Conservation (phyloP, 805 yeast genomes). For the Sporopachydermia quercuum region DNA sequence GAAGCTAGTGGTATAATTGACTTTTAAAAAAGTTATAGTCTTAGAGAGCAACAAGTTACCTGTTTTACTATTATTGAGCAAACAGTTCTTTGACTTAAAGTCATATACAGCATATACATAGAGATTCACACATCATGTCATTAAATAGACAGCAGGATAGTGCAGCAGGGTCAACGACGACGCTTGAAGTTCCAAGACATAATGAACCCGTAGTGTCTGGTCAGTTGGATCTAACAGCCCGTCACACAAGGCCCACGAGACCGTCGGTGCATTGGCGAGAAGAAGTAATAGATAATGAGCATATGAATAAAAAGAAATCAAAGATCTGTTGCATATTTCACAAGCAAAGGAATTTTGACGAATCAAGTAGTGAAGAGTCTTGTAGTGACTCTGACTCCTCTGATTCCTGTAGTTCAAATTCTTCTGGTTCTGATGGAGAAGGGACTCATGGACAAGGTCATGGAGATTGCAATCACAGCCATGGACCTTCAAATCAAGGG, state of each 20-base stretch:
- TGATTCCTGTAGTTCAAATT: conserved; percentile 26
- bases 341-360: conserved; percentile 22
- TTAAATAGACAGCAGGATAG: neutral
- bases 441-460: conserved; percentile 10
- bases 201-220: neutral
- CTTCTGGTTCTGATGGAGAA: conserved; percentile 18
- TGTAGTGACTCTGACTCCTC: conserved; percentile 15
- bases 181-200: neutral
- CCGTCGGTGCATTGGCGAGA: conserved; percentile 70
- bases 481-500: too few species aligned
- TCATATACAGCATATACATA: too few species aligned
- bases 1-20: too few species aligned
- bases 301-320: conserved; percentile 76
- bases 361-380: conserved; percentile 18
- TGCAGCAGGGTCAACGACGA: neutral
- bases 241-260: conserved; percentile 12
- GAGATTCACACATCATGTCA: too few species aligned
- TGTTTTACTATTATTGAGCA: too few species aligned
- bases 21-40: too few species aligned
- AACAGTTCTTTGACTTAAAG: too few species aligned
- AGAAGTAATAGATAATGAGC: conserved; percentile 80
- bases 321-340: conserved; percentile 67
- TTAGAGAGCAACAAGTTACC: too few species aligned
- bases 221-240: neutral
- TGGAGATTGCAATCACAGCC: neutral